Evolutionary conservation across 805 yeast genomes (phyloP), one percentile per base, ranked within the genome.

Genomic region (Metschnikowia kofuensis): DNA sequence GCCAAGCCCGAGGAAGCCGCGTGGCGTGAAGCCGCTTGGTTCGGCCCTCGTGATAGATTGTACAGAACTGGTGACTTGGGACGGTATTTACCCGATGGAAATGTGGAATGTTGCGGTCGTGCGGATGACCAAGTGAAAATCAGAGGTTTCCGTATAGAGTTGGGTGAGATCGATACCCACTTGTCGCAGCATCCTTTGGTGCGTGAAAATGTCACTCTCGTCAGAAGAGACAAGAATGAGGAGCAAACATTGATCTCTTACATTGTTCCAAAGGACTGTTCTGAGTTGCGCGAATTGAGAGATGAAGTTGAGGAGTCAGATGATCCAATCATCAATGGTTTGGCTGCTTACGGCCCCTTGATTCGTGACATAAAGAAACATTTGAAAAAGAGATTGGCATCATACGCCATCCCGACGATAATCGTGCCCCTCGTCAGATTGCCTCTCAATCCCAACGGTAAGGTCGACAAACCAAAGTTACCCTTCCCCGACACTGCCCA

Each of bases 91-190:
- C 97, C 98, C 7, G 97, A 91, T 63, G 99, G 99, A 49, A 89
- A 94, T 71, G 90, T 94, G 59, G 99, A 94, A 74, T 92, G 97
- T 68, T 87, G 96, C 65, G 99, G 99, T 51, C 83, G 99, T 67
- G 99, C 99, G 28, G 99, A 94, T 71, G 98, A 92, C 65, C 99
- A 94, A 69, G 97, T 94, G 52, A 94, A 94, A 69, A 94, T 94
- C 57, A 84, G 99, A 73, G 99, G 99, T 1, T 95, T 94, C 82
- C 83, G 99, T 71, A 95, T 94, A 55, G 99, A 94, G 71, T 77
- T 94, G 48, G 99, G 99, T 51, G 99, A 94, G 70, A 95, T 94
- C 64, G 98, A 94, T 67, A 94, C 99, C 13, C 96, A 94, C 65
- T 80, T 94, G 53, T 90, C 97, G 12, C 96, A 90, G 67, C 97